These are phyloP conservation scores for Aspergillus aculeatus DNA, from an alignment of 2,329 filamentous ascomycete genomes.

Conservation along the genomic window DNA sequence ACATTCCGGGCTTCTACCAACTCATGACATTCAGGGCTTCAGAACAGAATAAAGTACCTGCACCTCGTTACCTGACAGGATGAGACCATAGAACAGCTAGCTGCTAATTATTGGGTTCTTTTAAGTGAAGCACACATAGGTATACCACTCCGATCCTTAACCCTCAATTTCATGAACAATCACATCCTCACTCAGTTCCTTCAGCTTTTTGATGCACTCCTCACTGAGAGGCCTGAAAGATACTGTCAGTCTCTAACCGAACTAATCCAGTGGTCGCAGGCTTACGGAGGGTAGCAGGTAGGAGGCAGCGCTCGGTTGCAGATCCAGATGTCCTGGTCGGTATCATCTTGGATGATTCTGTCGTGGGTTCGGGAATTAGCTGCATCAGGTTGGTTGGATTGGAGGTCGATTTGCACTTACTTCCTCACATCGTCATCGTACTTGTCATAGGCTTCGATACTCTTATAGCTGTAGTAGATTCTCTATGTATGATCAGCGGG, in stretches of 20 bases:
- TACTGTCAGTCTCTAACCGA: neutral
- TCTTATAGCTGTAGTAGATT: neutral
- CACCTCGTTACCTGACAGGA: too few species aligned
- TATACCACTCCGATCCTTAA: too few species aligned
- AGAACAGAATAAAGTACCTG: too few species aligned
- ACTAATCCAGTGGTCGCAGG: neutral
- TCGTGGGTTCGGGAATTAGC: neutral
- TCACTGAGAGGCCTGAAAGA: neutral
- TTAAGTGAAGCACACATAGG: too few species aligned
- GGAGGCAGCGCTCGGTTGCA: constrained; percentile 3
- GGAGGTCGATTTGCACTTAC: neutral
- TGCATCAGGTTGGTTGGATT: too few species aligned
- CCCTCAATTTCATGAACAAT: too few species aligned
- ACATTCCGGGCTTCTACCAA: too few species aligned
- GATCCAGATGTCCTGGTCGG: neutral
- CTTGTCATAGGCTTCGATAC: neutral
- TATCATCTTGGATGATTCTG: neutral
- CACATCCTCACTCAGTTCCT: neutral
- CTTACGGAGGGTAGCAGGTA: constrained; percentile 3
- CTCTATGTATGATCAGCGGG: neutral
- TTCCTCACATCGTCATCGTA: neutral
- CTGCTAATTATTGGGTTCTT: too few species aligned
- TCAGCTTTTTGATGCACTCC: neutral
- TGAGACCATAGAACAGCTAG: too few species aligned
- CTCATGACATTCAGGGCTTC: too few species aligned